Evolutionary conservation across 176 grass and related monocot species (phyloP), one percentile per base, ranked within the genome.

Genomic region (Musa acuminata): DNA sequence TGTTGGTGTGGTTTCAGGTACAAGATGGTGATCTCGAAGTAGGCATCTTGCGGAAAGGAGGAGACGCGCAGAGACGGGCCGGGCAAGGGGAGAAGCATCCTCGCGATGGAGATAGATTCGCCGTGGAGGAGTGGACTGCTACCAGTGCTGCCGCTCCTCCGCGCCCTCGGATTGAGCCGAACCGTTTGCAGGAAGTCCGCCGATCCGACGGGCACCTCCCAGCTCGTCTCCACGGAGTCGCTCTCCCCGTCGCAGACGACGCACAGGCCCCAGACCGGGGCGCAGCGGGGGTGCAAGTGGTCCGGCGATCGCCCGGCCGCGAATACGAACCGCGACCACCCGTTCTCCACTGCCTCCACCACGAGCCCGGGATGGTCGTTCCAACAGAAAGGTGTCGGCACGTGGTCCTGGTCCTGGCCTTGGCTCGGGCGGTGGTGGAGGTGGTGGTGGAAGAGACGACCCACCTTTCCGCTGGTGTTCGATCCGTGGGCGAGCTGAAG

Each of bases 21-120:
- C 24, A 99, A 84, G 86, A 92, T 83, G 54, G 88, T 91, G 83
- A 99, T 76, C 90, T 99, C 96, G 64, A 95, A 86, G 72, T 99
- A 99, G 8, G 84, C 84, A 55, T 99, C 96, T 79, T 95, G 86
- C 20, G 91, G 88, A 77, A 99, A 99, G 10, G 96, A 89, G 64
- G 87, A 19, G 13, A 87, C 82, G 52, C 73, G 59, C 58, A 99
- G 84, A 13, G 85, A 75, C 53, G 96, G 96, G 2, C 96, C 91
- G 0, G 91, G 96, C 60, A 99, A 64, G 2, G 96, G 96, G 72
- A 99, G 35, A 67, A 81, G 75, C 96, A 95, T 92, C 86, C 71
- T 84, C 1, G 43, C 29, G 65, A 1, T 71, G 21, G 24, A 74
- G 0, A 74, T 73, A 1, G 17, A 49, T 21, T 59, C 64, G 26